phyloP scores from a whole-genome alignment of 78 protist genomes.

The Isochrysis galbana region DNA sequence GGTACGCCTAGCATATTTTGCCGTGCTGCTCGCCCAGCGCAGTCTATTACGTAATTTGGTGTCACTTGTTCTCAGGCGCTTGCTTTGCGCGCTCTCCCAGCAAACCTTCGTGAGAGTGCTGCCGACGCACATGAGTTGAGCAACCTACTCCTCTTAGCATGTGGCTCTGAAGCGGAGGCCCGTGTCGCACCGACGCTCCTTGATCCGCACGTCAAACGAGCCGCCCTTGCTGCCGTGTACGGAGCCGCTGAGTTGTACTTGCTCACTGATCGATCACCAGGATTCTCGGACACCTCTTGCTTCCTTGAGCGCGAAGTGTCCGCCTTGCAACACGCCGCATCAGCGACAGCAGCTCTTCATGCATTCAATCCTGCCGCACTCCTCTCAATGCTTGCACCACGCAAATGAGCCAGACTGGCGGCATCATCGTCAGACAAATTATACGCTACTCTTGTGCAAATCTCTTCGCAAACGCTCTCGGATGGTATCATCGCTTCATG shows the following conservation, averaged over 20 bases:
- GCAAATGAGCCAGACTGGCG: neutral
- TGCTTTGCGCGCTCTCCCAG: neutral
- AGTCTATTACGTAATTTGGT: too few species aligned
- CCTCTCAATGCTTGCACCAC: neutral
- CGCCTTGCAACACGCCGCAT: neutral
- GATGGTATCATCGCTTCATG: too few species aligned
- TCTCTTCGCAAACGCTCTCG: too few species aligned
- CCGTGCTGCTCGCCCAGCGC: too few species aligned
- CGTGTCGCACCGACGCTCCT: neutral
- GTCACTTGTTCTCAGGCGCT: conserved; percentile 9
- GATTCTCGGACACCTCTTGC: neutral
- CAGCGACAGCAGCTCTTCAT: neutral
- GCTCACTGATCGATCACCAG: neutral
- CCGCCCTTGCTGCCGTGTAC: neutral
- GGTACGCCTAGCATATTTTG: too few species aligned
- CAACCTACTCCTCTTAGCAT: neutral
- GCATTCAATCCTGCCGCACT: neutral
- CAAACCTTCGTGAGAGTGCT: neutral
- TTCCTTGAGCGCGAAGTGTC: neutral
- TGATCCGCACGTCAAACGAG: neutral
- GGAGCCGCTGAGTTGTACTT: neutral
- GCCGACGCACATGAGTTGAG: neutral
- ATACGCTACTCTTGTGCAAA: too few species aligned
- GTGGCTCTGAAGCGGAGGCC: neutral
- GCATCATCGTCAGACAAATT: too few species aligned